Evolutionary conservation across 176 grass and related monocot genomes (phyloP).

Genomic region (Oryza rufipogon): DNA sequence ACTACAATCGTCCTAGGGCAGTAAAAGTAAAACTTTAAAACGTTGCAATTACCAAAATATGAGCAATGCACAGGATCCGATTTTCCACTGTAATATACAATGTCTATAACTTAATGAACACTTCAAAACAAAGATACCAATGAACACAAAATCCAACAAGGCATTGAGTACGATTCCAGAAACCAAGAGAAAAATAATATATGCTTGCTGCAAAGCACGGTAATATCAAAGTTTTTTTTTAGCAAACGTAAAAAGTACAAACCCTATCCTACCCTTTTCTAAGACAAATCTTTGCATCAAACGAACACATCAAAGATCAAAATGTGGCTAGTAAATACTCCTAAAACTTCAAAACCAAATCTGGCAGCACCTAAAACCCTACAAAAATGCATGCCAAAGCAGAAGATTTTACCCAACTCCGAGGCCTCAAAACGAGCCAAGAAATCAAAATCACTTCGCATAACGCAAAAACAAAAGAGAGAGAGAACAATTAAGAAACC

Average conservation of each 20-base stretch:
- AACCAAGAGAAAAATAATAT: slow-evolving; percentile 21
- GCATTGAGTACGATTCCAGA: not conserved
- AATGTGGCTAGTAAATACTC: not conserved
- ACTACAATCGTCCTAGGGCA: slow-evolving; percentile 4
- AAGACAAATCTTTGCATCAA: not conserved
- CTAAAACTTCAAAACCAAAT: slow-evolving; percentile 29
- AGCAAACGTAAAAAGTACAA: slow-evolving; percentile 2
- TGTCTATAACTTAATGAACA: not conserved
- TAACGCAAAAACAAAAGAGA: not conserved
- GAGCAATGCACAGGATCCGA: not conserved
- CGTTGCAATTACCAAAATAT: not conserved
- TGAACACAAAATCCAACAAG: not conserved
- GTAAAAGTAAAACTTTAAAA: not conserved
- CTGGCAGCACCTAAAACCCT: not conserved
- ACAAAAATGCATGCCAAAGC: not conserved
- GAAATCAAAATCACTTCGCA: slow-evolving; percentile 18
- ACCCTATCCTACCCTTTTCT: not conserved
- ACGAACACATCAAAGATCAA: not conserved
- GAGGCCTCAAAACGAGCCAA: slow-evolving; percentile 27
- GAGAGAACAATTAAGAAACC: not conserved
- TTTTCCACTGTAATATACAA: not conserved
- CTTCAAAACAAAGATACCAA: not conserved
- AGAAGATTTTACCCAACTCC: not conserved
- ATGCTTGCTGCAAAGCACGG: slow-evolving; percentile 1
- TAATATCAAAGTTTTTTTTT: not conserved